Evolutionary conservation across 495 filamentous ascomycete genomes (phyloP).

Genomic region (Daldinia concentrica): DNA sequence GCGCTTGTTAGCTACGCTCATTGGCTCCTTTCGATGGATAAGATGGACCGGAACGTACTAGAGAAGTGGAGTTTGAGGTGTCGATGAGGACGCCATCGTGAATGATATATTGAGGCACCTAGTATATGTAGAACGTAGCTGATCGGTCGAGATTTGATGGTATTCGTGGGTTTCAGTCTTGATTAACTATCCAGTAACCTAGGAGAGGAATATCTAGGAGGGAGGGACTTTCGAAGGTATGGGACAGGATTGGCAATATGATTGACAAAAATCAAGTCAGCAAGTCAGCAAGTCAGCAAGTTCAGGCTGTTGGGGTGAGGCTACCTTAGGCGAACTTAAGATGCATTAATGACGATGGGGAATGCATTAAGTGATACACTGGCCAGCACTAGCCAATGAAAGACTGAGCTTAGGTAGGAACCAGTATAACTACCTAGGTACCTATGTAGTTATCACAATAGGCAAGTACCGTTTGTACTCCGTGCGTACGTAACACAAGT

Average conservation of each 20-base stretch:
- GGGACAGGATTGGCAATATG: conserved; percentile 18
- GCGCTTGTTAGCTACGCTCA: conserved; percentile 25
- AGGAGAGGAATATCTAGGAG: conserved; percentile 7
- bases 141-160: background rate
- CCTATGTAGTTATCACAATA: too few relatives aligned
- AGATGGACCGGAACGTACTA: conserved; percentile 66
- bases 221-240: conserved; percentile 5
- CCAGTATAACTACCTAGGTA: too few relatives aligned
- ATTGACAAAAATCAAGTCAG: conserved; percentile 17
- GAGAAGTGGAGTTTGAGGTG: conserved; percentile 75
- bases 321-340: background rate
- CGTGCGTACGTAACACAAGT: background rate
- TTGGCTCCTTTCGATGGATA: conserved; percentile 17
- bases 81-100: conserved; percentile 83
- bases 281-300: conserved; percentile 27
- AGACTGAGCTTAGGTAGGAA: background rate
- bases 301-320: conserved; percentile 22
- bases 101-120: conserved; percentile 13
- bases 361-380: conserved; percentile 13
- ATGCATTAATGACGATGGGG: conserved; percentile 27
- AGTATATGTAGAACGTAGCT: background rate
- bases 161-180: background rate
- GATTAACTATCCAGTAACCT: background rate
- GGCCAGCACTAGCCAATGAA: conserved; percentile 12
- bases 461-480: background rate